Evolutionary conservation across 2,329 filamentous ascomycete species (phyloP), one percentile per base, ranked within the genome.

Genomic region (Sporothrix curviconia): DNA sequence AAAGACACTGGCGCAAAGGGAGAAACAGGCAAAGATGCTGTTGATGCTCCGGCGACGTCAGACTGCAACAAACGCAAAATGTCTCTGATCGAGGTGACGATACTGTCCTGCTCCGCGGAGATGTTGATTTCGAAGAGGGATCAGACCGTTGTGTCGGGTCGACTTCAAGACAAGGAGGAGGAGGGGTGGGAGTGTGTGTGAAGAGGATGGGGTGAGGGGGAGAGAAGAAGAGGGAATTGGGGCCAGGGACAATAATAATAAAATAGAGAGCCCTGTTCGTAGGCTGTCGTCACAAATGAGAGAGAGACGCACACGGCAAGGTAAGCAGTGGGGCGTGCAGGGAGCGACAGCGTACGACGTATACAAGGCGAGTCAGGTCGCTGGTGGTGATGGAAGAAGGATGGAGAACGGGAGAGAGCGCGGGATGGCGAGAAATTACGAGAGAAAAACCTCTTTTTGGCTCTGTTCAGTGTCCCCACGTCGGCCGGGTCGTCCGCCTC

Each of bases 361-460:
- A 25, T 9, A 17, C n/a, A 42, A 52, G 39, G 36, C 28, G 50
- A 40, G 49, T 22, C 24, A 44, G 15, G 36, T 32, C 42, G 44
- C 30, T 57, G 49, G 28, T 42, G 46, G 42, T 49, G 55, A 42
- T 47, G 58, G 51, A 39, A 44, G 40, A n/a, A 50, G 40, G 59
- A 56, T 42, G 59, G 54, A 54, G 55, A 50, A 50, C 14, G 25
- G 32, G 40, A 52, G 19, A 46, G 30, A 47, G 59, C 57, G 55
- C 55, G 57, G 61, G 52, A 40, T 49, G 56, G 51, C 53, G 54
- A 52, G 15, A 15, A 56, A 61, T 63, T 61, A 62, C 61, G 61
- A 62, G 61, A 62, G 50, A 61, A 52, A 60, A 62, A 59, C 58
- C 55, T 59, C 59, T 55, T 43, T 51, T 54, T 55, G 52, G 47